A percentile compares a stretch with the other conserved stretches of the same genome.
phyloP scores from a whole-genome alignment of 163 green algal genomes.

The Chlorella variabilis region DNA sequence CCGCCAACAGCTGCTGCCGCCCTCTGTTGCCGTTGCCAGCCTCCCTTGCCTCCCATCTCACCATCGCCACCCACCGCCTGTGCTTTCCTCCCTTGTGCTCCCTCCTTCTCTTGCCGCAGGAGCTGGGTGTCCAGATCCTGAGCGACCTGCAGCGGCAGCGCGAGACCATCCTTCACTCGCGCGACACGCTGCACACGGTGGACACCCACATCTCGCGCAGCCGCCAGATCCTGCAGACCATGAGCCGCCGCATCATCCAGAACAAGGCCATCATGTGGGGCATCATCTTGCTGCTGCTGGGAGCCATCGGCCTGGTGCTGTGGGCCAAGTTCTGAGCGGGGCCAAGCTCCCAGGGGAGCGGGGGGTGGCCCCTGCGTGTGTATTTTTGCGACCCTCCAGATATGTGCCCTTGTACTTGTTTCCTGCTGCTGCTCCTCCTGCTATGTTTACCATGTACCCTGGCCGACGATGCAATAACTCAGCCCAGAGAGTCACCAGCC shows the following conservation, averaged over 20 bases:
- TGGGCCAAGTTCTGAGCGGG: conserved; percentile 80
- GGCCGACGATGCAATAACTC: too few species aligned
- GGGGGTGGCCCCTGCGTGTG: too few species aligned
- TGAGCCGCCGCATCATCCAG: conserved; percentile 85
- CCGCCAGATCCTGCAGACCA: conserved; percentile 86
- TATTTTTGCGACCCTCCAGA: too few species aligned
- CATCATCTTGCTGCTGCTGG: conserved; percentile 80
- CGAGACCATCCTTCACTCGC: conserved; percentile 92
- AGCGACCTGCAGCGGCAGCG: conserved; percentile 92
- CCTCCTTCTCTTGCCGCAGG: conserved; percentile 62
- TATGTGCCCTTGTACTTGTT: too few species aligned
- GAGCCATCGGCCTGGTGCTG: conserved; percentile 85
- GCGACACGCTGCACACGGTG: conserved; percentile 87
- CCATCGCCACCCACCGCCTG: too few species aligned
- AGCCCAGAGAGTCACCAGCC: too few species aligned
- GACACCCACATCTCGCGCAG: conserved; percentile 91
- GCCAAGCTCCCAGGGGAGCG: neutral
- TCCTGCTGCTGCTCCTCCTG: too few species aligned
- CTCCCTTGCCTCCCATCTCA: too few species aligned
- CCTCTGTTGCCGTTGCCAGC: too few species aligned
- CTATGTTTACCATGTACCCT: too few species aligned
- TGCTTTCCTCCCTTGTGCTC: too few species aligned
- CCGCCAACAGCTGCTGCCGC: too few species aligned
- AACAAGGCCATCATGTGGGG: conserved; percentile 94
- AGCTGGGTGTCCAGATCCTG: conserved; percentile 93